Percentiles rank a stretch among this genome's conserved stretches.
Evolutionary conservation across 148 eudicot genomes (phyloP).

Genomic region (Rhododendron vialii): DNA sequence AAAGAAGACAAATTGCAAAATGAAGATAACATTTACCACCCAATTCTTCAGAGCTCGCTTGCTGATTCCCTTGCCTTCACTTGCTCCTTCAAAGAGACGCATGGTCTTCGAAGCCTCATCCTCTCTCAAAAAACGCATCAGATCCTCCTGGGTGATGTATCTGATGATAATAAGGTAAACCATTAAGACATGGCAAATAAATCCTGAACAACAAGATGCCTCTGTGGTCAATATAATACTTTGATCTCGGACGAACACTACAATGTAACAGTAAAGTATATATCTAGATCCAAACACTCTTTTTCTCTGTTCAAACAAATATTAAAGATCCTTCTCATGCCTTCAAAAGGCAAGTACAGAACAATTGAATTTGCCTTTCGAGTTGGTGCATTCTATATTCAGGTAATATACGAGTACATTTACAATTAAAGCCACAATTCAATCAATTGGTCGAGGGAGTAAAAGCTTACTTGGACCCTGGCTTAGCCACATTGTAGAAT

Average conservation of each 20-base stretch:
- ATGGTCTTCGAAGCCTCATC: slow-evolving; percentile 68
- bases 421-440: background rate
- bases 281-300: background rate
- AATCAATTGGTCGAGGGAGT: background rate
- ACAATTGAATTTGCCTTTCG: background rate
- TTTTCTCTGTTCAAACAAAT: background rate
- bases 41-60: slow-evolving; percentile 74
- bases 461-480: slow-evolving; percentile 45
- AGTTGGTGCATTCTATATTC: background rate
- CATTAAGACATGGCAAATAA: background rate
- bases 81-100: slow-evolving; percentile 57
- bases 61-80: slow-evolving; percentile 70
- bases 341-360: background rate
- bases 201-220: background rate
- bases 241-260: background rate
- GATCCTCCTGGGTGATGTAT: slow-evolving; percentile 50
- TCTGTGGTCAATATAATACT: background rate
- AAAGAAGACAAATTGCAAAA: background rate
- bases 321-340: background rate
- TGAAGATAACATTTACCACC: slow-evolving; percentile 50
- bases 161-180: slow-evolving; percentile 24
- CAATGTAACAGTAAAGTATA: background rate
- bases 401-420: background rate
- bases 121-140: slow-evolving; percentile 74
- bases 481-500: slow-evolving; percentile 57